Base-by-base conservation (phyloP, 2,329 filamentous ascomycete species). In the Aureobasidium mangrovei region DNA sequence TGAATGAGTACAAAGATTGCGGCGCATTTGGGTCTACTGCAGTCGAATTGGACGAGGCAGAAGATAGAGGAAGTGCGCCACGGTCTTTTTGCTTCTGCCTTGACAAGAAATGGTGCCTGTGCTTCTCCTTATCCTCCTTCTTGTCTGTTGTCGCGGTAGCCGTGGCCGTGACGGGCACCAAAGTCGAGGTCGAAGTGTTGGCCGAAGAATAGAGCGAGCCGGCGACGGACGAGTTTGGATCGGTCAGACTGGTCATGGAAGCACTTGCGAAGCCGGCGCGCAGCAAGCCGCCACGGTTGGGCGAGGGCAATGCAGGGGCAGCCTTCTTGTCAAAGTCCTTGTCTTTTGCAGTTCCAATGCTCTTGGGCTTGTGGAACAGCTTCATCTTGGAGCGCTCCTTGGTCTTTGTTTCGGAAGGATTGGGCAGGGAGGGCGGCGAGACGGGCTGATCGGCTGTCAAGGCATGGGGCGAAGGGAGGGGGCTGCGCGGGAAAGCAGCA, bases 51-150 rank as follows among this genome's bases (percentile, higher is more conserved):
- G 85, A 89, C 57, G 82, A 81, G 2, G 85, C 85, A 3, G 86
- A 90, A 0, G 85, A 89, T 2, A 91, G 71, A 2, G 85, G 84
- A 3, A 90, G 74, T 61, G 84, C 79, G 58, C 72, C 67, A 8
- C 82, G 83, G 57, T 90, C 86, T 67, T 90, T 91, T 64, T 90
- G 80, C 65, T 90, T 91, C 64, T 88, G 85, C 38, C 87, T 77
- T 6, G 85, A 88, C 52, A 91, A 67, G 60, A 91, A 91, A 64
- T 91, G 83, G 61, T 90, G 87, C 60, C 85, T 86, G 71, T 74
- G 72, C 61, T 86, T 86, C 62, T 87, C 83, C 69, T 86, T 87
- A 56, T 86, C 83, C 62, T 84, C 84, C 33, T 79, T 79, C 69
- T 86, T 88, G 56, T 86, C 83, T 62, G 83, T 84, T 32, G 79